phyloP scores from a whole-genome alignment of 2,329 filamentous ascomycete genomes.

The Aureobasidium namibiae region DNA sequence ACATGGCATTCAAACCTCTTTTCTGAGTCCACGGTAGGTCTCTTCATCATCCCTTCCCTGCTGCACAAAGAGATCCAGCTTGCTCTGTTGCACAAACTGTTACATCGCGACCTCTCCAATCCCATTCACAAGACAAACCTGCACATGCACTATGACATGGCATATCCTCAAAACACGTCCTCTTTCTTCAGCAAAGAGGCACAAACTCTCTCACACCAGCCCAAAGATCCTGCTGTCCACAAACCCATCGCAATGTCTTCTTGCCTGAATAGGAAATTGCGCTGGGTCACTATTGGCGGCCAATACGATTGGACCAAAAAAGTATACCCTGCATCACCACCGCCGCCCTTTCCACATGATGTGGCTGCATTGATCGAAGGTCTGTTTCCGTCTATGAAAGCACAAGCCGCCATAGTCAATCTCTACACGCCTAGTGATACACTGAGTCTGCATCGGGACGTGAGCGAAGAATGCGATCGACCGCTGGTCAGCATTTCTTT shows the following conservation, averaged over 20 bases:
- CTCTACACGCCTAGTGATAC: conserved; percentile 86
- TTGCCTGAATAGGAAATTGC: conserved; percentile 70
- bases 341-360: conserved; percentile 68
- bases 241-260: conserved; percentile 61
- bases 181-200: conserved; percentile 47
- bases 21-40: conserved; percentile 41
- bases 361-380: conserved; percentile 57
- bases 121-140: conserved; percentile 77
- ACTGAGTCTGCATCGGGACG: conserved; percentile 86
- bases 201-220: conserved; percentile 30
- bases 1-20: not conserved
- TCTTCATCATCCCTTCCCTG: conserved; percentile 68
- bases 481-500: conserved; percentile 80
- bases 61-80: conserved; percentile 62
- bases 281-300: conserved; percentile 90
- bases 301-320: conserved; percentile 96
- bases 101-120: conserved; percentile 70
- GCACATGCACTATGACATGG: conserved; percentile 69
- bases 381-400: conserved; percentile 67
- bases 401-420: conserved; percentile 90
- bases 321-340: conserved; percentile 60
- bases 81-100: conserved; percentile 60
- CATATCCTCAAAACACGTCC: conserved; percentile 48
- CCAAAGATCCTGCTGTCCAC: conserved; percentile 67
- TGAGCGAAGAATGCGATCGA: conserved; percentile 72